phyloP scores from a whole-genome alignment of 2,329 filamentous ascomycete species.

The Endoconidiophora laricicola region DNA sequence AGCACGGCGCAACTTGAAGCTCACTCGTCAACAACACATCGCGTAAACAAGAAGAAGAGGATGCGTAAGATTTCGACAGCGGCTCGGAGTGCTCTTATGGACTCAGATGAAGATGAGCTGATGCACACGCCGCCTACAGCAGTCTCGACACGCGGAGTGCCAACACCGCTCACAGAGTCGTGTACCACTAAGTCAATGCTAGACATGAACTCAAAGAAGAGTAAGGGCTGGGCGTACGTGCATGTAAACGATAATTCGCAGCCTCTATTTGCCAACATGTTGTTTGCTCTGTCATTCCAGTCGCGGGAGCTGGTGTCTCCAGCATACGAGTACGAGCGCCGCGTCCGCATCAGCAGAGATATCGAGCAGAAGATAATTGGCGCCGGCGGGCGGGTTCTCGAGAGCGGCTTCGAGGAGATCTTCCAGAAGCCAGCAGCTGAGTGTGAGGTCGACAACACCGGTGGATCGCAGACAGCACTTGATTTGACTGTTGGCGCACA shows the following conservation, averaged over 20 bases:
- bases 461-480: constrained; percentile 20
- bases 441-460: neutral
- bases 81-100: neutral
- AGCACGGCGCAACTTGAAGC: too few species aligned
- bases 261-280: constrained; percentile 59
- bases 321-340: constrained; percentile 29
- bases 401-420: constrained; percentile 64
- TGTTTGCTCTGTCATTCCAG: constrained; percentile 67
- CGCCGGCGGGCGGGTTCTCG: constrained; percentile 56
- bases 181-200: too few species aligned
- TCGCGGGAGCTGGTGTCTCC: constrained; percentile 32
- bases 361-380: constrained; percentile 47
- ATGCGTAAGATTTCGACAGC: neutral
- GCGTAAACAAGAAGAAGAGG: neutral
- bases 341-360: constrained; percentile 24
- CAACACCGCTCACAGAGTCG: neutral
- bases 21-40: too few species aligned
- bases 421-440: constrained; percentile 34
- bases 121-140: neutral
- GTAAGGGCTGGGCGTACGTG: constrained; percentile 11
- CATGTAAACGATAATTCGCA: constrained; percentile 7
- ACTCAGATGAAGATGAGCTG: constrained; percentile 10
- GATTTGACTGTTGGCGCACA: constrained; percentile 35
- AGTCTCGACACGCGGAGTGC: neutral
- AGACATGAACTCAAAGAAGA: neutral